phyloP scores from a whole-genome alignment of 176 grass and related monocot species.

The Poa annua region DNA sequence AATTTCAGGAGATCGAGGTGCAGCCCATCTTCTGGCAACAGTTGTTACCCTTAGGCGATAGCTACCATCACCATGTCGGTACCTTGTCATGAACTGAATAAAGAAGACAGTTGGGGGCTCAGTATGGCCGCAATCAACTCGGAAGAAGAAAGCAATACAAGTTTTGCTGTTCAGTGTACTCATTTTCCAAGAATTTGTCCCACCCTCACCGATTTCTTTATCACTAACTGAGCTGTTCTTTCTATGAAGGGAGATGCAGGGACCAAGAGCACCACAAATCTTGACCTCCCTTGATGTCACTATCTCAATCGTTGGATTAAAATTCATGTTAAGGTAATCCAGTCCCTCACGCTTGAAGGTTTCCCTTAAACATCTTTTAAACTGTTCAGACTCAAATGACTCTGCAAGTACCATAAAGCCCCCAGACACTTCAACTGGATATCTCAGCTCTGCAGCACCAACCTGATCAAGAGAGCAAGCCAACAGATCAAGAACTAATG shows the following conservation, averaged over 20 bases:
- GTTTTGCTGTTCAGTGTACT: conserved; percentile 80
- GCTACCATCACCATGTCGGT: conserved; percentile 76
- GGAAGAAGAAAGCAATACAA: conserved; percentile 86
- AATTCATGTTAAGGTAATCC: conserved; percentile 84
- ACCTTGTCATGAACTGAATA: conserved; percentile 97
- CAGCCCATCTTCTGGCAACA: conserved; percentile 92
- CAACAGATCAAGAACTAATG: conserved; percentile 86
- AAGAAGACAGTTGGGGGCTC: conserved; percentile 92
- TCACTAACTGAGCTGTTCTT: conserved; percentile 82
- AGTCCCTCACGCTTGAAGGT: conserved; percentile 69
- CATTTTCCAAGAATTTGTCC: conserved; percentile 87
- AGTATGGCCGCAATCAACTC: conserved; percentile 59
- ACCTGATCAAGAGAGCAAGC: conserved; percentile 97
- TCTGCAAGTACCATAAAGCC: conserved; percentile 81
- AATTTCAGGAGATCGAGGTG: conserved; percentile 76
- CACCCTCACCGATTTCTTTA: conserved; percentile 90
- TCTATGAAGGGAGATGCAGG: conserved; percentile 68
- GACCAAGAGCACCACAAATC: conserved; percentile 96
- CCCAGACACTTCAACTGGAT: conserved; percentile 87
- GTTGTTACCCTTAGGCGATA: conserved; percentile 85
- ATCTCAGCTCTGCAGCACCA: conserved; percentile 78
- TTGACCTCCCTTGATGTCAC: conserved; percentile 93
- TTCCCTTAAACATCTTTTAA: conserved; percentile 78
- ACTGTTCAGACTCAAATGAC: conserved; percentile 89
- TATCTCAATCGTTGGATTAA: conserved; percentile 81